Evolutionary conservation across 2,329 filamentous ascomycete species (phyloP).

Genomic region (Myriosclerotinia duriaeana): DNA sequence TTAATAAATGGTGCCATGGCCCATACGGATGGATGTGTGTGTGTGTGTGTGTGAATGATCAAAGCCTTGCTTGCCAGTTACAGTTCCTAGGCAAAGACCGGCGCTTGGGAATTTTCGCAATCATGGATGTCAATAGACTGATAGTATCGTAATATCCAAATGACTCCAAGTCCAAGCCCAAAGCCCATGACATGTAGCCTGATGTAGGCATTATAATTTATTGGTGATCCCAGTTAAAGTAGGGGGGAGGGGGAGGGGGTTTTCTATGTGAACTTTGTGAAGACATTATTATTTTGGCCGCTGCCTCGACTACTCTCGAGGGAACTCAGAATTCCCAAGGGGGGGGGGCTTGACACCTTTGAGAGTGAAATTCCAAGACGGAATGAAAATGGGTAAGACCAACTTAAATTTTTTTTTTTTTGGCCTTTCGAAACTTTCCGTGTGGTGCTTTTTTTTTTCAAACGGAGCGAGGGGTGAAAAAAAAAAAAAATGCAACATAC

Average conservation of each 20-base stretch:
- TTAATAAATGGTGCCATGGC: conserved; percentile 6
- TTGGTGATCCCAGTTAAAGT: conserved; percentile 11
- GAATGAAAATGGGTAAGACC: neutral
- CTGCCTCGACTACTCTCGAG: too few relatives aligned
- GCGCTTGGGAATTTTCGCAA: conserved; percentile 17
- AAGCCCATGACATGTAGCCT: conserved; percentile 17
- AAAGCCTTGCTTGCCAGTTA: conserved; percentile 18
- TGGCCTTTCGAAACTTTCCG: neutral
- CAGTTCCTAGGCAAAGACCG: conserved; percentile 13
- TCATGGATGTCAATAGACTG: too few relatives aligned
- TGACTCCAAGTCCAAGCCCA: conserved; percentile 2
- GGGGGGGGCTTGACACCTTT: neutral
- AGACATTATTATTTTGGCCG: neutral
- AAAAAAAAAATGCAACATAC: conserved; percentile 9
- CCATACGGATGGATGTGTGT: conserved; percentile 8
- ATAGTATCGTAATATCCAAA: neutral
- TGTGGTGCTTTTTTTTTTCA: conserved; percentile 5
- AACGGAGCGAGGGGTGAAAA: neutral
- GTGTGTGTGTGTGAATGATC: conserved; percentile 24
- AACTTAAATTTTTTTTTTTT: neutral
- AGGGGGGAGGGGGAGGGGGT: too few relatives aligned
- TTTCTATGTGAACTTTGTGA: neutral
- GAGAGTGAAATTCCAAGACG: conserved; percentile 5
- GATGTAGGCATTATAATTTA: too few relatives aligned
- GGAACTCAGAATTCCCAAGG: too few relatives aligned